Evolutionary conservation across 164 flowering plant species (phyloP).

Genomic region (Sextonia rubra): DNA sequence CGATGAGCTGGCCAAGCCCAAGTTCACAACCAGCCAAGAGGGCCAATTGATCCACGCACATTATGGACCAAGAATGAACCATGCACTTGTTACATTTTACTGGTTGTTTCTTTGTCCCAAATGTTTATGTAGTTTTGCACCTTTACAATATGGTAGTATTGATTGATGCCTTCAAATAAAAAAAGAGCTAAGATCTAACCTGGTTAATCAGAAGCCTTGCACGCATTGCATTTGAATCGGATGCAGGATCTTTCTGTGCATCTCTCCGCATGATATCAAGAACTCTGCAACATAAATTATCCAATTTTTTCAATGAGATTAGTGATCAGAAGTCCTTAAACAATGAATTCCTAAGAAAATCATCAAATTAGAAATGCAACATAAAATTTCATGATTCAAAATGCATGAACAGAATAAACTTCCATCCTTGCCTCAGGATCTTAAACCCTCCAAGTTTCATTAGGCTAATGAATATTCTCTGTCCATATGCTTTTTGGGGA

Average conservation of each 20-base stretch:
- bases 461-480: background rate
- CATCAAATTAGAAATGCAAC: background rate
- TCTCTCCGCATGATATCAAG: constrained; percentile 81
- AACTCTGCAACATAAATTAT: constrained; percentile 48
- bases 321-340: background rate
- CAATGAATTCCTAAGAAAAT: background rate
- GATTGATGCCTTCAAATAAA: background rate
- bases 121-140: no score
- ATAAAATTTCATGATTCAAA: background rate
- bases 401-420: background rate
- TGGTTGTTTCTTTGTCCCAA: no score
- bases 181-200: constrained; percentile 31
- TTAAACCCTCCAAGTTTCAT: background rate
- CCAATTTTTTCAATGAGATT: background rate
- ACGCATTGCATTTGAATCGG: constrained; percentile 42
- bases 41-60: no score
- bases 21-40: no score
- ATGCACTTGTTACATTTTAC: no score
- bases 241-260: constrained; percentile 70
- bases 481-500: no score
- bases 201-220: constrained; percentile 71
- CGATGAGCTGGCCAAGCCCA: no score
- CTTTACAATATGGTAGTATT: background rate
- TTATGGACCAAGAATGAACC: no score
- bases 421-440: background rate